Conservation (phyloP, 2,329 filamentous ascomycete species). For the Cephalotrichum gorgonifer region DNA sequence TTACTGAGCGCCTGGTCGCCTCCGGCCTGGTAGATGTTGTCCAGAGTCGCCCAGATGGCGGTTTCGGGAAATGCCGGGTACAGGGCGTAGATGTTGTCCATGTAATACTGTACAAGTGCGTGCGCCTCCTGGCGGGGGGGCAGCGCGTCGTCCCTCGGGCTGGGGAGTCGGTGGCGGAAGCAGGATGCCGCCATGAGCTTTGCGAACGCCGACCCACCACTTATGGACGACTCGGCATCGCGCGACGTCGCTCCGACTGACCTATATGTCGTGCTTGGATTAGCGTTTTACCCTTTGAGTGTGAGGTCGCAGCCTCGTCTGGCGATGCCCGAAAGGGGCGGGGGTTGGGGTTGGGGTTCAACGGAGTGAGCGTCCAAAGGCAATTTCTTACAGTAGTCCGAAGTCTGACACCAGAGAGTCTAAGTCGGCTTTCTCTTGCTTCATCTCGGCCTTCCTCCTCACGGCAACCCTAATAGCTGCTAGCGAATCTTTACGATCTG, state of each 20-base stretch:
- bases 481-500: conserved; percentile 54
- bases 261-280: conserved; percentile 30
- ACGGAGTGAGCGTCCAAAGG: no score
- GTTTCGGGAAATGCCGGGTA: conserved; percentile 79
- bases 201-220: conserved; percentile 77
- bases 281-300: neutral
- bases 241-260: conserved; percentile 90
- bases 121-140: conserved; percentile 61
- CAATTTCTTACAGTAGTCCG: conserved; percentile 63
- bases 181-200: conserved; percentile 48
- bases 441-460: conserved; percentile 52
- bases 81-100: conserved; percentile 69
- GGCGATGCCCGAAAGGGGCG: neutral
- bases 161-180: conserved; percentile 1
- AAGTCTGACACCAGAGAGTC: conserved; percentile 91
- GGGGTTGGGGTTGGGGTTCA: conserved; percentile 5
- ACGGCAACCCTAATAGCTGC: conserved; percentile 52
- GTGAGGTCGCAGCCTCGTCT: neutral
- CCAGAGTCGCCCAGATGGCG: conserved; percentile 64
- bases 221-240: conserved; percentile 83
- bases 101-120: conserved; percentile 69
- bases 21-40: conserved; percentile 64
- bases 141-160: conserved; percentile 34
- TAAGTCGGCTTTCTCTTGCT: conserved; percentile 71
- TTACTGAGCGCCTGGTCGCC: conserved; percentile 45